Conservation (phyloP, 1,284 basidiomycete genomes). For the Pholiota adiposa region DNA sequence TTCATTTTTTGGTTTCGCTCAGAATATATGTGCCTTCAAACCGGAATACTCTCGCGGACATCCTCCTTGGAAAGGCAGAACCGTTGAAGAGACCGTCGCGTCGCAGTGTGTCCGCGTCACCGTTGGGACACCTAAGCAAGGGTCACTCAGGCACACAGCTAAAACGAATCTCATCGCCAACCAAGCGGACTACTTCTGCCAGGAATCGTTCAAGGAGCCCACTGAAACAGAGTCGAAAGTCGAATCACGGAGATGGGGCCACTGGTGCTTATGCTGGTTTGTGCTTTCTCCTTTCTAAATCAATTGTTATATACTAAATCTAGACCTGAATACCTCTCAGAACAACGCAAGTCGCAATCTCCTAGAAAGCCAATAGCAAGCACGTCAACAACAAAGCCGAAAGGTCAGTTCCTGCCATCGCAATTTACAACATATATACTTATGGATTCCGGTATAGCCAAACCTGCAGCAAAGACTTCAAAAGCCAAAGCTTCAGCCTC, state of each 20-base stretch:
- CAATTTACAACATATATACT: too few relatives aligned
- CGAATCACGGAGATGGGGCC: background rate
- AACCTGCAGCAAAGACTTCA: background rate
- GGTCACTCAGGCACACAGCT: background rate
- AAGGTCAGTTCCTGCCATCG: background rate
- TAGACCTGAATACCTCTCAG: background rate
- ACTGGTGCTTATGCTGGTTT: background rate
- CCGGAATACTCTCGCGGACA: slow-evolving; percentile 39
- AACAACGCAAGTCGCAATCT: background rate
- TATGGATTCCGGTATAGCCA: too few relatives aligned
- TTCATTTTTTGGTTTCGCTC: background rate
- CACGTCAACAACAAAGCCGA: slow-evolving; percentile 1
- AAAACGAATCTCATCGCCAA: background rate
- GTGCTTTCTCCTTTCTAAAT: background rate
- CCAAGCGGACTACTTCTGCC: slow-evolving; percentile 5
- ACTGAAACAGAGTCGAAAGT: slow-evolving; percentile 14
- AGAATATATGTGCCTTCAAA: slow-evolving; percentile 43
- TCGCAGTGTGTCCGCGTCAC: slow-evolving; percentile 33
- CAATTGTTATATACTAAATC: background rate
- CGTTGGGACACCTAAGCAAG: slow-evolving; percentile 17
- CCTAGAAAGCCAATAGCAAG: background rate
- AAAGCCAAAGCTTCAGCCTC: background rate
- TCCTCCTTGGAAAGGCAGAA: slow-evolving; percentile 39
- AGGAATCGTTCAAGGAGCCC: slow-evolving; percentile 21
- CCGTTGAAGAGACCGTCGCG: slow-evolving; percentile 29